Evolutionary conservation across 2,329 filamentous ascomycete species (phyloP).

Genomic region (Penicillium sp.): DNA sequence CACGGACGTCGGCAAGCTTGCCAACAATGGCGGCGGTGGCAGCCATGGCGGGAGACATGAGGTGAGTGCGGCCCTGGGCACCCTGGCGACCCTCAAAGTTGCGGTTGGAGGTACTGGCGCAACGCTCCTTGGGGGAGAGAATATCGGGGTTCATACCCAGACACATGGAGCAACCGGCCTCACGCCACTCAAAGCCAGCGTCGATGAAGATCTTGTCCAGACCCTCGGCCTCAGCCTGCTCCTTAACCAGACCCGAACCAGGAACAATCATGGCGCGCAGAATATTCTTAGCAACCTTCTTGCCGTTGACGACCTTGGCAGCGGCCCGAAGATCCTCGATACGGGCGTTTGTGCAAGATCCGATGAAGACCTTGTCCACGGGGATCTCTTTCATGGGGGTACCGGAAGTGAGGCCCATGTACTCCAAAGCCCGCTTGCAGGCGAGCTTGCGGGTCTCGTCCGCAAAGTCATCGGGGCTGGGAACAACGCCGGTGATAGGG

Average conservation of each 20-base stretch:
- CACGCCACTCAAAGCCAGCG: slow-evolving; percentile 95
- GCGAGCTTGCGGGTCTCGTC: slow-evolving; percentile 73
- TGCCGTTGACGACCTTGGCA: slow-evolving; percentile 78
- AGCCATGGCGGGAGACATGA: slow-evolving; percentile 97
- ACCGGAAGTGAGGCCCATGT: slow-evolving; percentile 87
- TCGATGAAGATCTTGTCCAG: slow-evolving; percentile 88
- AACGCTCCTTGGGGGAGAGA: slow-evolving; percentile 82
- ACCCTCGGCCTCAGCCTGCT: slow-evolving; percentile 83
- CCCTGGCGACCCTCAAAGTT: slow-evolving; percentile 98
- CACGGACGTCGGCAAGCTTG: slow-evolving; percentile 86
- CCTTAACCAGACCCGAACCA: slow-evolving; percentile 89
- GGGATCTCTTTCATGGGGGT: slow-evolving; percentile 87
- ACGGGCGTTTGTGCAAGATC: slow-evolving; percentile 93
- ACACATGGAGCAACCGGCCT: slow-evolving; percentile 98
- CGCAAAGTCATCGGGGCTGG: slow-evolving; percentile 79
- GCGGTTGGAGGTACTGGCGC: slow-evolving; percentile 91
- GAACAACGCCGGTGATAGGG: slow-evolving; percentile 87
- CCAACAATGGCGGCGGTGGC: slow-evolving; percentile 84
- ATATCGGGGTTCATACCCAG: slow-evolving; percentile 99
- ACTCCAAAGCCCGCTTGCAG: slow-evolving; percentile 78
- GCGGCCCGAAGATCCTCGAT: slow-evolving; percentile 93
- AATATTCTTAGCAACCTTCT: slow-evolving; percentile 79
- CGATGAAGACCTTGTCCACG: slow-evolving; percentile 96
- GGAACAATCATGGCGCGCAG: slow-evolving; percentile 96
- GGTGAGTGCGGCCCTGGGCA: slow-evolving; percentile 80